Base-by-base conservation (phyloP, 441 rosid species). In the Viola pubescens region DNA sequence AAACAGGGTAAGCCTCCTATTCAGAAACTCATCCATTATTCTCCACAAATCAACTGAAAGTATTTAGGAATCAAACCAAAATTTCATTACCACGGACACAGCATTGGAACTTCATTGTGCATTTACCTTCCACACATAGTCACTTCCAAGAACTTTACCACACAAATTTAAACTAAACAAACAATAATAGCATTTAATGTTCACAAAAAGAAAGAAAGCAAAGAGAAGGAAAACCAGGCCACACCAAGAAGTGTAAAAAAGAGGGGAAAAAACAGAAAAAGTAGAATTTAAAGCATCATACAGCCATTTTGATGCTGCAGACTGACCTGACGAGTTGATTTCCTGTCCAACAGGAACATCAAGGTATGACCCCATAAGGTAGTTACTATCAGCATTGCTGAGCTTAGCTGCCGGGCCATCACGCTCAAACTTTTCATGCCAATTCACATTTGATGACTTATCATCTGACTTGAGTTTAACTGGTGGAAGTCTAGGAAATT, bases 281-380 rank as follows among this genome's bases (percentile, higher is more conserved):
- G 34, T 26, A 26, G 34, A 26, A 26, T 26, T 26, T 26, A 19
- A 37, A 12, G 38, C 19, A 7, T 16, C 39, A 48, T 7, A 54
- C 6, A 44, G 54, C 40, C 14, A 44, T 40, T 46, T 61, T 60
- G 51, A 64, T 50, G 19, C 44, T 43, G 61, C 42, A 3, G 74
- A 68, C 82, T 73, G 58, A 92, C 98, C 98, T 84, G 96, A 80
- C 59, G 89, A 80, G 76, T 59, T 77, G 66, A 86, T 78, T 72
- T 92, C 98, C 72, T 89, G 97, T 62, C 97, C 97, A 58, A 89
- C 59, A 53, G 98, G 98, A 72, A 92, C 88, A 69, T 89, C 94
- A 58, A 92, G 76, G 77, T 75, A 85, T 42, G 96, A 82, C 51
- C 97, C 98, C 51, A 89, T 74, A 6, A 77, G 82, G 62, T 84